These are phyloP conservation scores for Colletotrichum cuscutae DNA, from an alignment of 2,329 filamentous ascomycete species.

Conservation along the genomic window DNA sequence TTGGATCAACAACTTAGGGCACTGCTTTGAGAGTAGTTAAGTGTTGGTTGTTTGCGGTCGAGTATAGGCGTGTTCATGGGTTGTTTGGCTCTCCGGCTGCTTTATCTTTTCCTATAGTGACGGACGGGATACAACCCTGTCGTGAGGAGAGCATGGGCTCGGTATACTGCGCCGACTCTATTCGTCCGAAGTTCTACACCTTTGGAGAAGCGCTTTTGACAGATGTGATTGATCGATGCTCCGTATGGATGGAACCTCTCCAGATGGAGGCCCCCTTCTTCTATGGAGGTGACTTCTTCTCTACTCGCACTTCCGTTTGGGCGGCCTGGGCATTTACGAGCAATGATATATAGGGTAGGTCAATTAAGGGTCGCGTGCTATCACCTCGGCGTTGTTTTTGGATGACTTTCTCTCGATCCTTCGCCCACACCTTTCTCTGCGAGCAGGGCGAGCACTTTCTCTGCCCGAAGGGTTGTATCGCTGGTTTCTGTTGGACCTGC, in stretches of 20 bases:
- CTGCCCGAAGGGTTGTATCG: background rate
- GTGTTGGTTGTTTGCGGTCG: background rate
- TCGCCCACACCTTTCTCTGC: background rate
- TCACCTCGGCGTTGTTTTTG: background rate
- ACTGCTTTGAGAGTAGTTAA: background rate
- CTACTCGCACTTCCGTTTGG: background rate
- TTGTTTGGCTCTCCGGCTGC: no score
- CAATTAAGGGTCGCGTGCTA: conserved; percentile 8
- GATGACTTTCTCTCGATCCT: background rate
- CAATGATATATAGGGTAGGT: background rate
- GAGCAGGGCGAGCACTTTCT: background rate
- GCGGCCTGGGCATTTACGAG: background rate
- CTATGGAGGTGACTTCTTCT: background rate
- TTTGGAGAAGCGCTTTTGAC: background rate
- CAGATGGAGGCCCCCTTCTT: no score
- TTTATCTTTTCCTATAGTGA: background rate
- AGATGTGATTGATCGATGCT: background rate
- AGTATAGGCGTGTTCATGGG: background rate
- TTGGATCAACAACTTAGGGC: background rate
- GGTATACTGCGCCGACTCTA: background rate
- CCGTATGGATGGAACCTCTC: background rate
- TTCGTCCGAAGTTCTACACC: background rate
- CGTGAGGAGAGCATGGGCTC: background rate
- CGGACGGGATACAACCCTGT: background rate
- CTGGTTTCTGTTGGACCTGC: background rate